Conservation (phyloP, 305 asterid genomes). For the Plantago coronopus region DNA sequence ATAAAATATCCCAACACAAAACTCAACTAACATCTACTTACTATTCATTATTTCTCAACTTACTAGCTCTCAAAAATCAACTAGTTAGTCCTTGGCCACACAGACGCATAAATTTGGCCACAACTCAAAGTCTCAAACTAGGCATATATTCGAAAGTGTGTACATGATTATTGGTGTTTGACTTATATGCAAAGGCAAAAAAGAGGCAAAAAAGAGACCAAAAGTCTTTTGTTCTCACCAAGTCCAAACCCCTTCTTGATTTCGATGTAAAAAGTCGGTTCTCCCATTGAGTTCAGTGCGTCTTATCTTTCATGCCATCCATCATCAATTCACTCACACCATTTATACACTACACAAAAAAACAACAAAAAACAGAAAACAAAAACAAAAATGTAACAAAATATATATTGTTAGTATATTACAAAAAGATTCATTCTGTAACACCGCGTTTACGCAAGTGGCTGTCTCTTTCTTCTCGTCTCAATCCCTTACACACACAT, state of each 20-base stretch:
- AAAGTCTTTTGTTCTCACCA: conserved; percentile 1
- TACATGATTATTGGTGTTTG: too few species aligned
- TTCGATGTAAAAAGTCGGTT: conserved; percentile 25
- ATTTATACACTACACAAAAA: neutral
- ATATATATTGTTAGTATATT: neutral
- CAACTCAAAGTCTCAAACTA: too few species aligned
- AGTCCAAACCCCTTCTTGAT: neutral
- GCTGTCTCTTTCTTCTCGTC: conserved; percentile 20
- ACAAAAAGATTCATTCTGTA: neutral
- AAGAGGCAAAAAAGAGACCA: too few species aligned
- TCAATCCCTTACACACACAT: neutral
- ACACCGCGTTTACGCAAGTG: conserved; percentile 32
- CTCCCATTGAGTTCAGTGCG: conserved; percentile 18
- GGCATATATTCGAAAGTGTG: too few species aligned
- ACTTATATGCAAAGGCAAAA: too few species aligned
- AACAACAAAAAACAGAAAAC: neutral
- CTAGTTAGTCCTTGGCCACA: too few species aligned
- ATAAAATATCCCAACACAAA: too few species aligned
- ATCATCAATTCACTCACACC: neutral
- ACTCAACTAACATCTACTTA: too few species aligned
- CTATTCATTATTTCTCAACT: too few species aligned
- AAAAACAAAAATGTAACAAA: neutral
- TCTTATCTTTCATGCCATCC: neutral
- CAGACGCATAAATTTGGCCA: too few species aligned
- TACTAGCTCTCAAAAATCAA: too few species aligned